Conservation (phyloP, 139 green algal species). For the Chlorella ohadii region DNA sequence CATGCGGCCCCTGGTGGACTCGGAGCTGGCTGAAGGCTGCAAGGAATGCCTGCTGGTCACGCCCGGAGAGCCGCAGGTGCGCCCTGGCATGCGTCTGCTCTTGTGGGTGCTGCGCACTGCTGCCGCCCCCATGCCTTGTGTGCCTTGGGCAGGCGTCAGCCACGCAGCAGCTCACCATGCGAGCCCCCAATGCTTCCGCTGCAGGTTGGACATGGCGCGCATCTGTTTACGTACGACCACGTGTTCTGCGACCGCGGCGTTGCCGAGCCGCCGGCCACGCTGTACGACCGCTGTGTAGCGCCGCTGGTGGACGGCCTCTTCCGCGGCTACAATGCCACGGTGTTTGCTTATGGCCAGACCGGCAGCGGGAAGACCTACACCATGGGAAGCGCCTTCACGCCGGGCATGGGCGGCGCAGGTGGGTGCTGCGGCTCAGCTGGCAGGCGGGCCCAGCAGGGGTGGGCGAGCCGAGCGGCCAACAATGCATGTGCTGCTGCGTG, state of each 20-base stretch:
- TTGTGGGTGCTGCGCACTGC: not conserved
- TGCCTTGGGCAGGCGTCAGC: too few species aligned
- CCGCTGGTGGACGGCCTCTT: slow-evolving; percentile 90
- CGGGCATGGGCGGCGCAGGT: slow-evolving; percentile 20
- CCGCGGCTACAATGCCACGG: slow-evolving; percentile 83
- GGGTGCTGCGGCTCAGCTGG: too few species aligned
- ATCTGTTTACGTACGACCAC: slow-evolving; percentile 87
- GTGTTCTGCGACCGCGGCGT: slow-evolving; percentile 72
- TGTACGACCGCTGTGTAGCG: slow-evolving; percentile 81
- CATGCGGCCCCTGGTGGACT: slow-evolving; percentile 82
- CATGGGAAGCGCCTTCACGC: slow-evolving; percentile 84
- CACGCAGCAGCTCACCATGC: too few species aligned
- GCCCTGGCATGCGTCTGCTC: too few species aligned
- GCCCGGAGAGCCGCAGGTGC: slow-evolving; percentile 72
- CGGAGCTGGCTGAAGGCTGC: slow-evolving; percentile 78
- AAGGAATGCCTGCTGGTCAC: slow-evolving; percentile 69
- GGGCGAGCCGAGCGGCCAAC: too few species aligned
- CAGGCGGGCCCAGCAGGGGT: too few species aligned
- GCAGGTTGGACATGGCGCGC: slow-evolving; percentile 62
- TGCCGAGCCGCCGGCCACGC: slow-evolving; percentile 37
- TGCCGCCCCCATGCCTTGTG: not conserved
- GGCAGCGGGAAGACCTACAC: slow-evolving; percentile 91
- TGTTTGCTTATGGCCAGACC: slow-evolving; percentile 71
- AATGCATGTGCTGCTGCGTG: too few species aligned
- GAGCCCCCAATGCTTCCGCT: too few species aligned